Evolutionary conservation across 176 grass and related monocot genomes (phyloP).

Genomic region (Neostapfia colusana): DNA sequence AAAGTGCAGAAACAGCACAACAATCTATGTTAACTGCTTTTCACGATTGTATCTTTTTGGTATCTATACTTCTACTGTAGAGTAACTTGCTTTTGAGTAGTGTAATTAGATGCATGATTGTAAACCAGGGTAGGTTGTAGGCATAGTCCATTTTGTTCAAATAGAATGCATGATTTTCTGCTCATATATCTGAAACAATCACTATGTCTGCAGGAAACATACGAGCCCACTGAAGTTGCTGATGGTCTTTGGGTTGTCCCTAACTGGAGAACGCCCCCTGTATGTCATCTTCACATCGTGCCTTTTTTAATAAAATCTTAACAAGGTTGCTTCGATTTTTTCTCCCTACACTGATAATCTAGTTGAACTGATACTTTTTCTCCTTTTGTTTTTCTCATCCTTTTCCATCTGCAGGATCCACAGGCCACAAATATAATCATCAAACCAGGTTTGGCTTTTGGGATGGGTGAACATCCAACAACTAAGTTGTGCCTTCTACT

Average conservation of each 20-base stretch:
- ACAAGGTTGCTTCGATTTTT: not conserved
- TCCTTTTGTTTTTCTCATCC: not conserved
- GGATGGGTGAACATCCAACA: constrained; percentile 83
- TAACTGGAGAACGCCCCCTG: constrained; percentile 75
- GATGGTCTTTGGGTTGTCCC: constrained; percentile 92
- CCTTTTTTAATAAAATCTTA: not conserved
- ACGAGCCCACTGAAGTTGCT: constrained; percentile 62
- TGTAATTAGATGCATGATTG: not conserved
- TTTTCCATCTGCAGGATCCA: constrained; percentile 51
- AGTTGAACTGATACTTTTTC: constrained; percentile 10
- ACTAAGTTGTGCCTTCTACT: constrained; percentile 86
- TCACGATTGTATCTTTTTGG: not conserved
- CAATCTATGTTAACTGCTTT: not conserved
- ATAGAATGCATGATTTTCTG: not conserved
- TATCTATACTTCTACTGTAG: not conserved
- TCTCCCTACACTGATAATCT: not conserved
- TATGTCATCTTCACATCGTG: constrained; percentile 47
- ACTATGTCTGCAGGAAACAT: constrained; percentile 52
- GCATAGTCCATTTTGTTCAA: not conserved
- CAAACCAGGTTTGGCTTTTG: constrained; percentile 85
- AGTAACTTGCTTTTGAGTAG: not conserved
- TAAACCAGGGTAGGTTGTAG: not conserved
- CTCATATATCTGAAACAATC: constrained; percentile 14
- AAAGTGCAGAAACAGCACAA: not conserved
- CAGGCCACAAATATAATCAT: constrained; percentile 89